These are phyloP conservation scores for Metarhizium album DNA, from an alignment of 2,329 filamentous ascomycete species.

Conservation along the genomic window DNA sequence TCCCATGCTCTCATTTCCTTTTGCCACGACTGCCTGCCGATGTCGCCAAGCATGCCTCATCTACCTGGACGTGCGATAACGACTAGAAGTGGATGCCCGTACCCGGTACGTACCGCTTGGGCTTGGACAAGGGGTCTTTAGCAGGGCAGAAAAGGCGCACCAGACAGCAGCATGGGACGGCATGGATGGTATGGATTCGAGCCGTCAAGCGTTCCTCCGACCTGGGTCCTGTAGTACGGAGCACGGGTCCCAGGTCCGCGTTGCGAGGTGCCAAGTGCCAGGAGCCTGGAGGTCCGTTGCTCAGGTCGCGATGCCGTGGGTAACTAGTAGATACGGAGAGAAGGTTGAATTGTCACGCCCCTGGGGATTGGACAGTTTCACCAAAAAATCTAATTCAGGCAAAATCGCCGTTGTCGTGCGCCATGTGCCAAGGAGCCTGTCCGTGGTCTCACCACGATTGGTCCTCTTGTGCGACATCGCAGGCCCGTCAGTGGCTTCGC, in stretches of 20 bases:
- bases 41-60: too few relatives aligned
- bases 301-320: not conserved
- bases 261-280: not conserved
- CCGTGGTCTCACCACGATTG: conserved; percentile 1
- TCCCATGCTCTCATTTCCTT: not conserved
- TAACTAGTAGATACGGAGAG: not conserved
- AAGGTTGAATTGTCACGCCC: not conserved
- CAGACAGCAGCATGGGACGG: not conserved
- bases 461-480: conserved; percentile 2
- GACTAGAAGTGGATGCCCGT: not conserved
- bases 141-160: not conserved
- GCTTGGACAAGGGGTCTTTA: not conserved
- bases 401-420: not conserved
- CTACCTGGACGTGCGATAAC: not conserved
- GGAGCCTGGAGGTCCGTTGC: not conserved
- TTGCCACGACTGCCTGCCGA: not conserved
- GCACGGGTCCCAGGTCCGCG: too few relatives aligned
- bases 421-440: conserved; percentile 5
- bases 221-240: too few relatives aligned
- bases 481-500: not conserved
- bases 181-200: not conserved
- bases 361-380: not conserved
- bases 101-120: not conserved
- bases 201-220: not conserved
- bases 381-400: not conserved